Conservation (phyloP, 345 rosid species). For the Eutrema yunnanense region DNA sequence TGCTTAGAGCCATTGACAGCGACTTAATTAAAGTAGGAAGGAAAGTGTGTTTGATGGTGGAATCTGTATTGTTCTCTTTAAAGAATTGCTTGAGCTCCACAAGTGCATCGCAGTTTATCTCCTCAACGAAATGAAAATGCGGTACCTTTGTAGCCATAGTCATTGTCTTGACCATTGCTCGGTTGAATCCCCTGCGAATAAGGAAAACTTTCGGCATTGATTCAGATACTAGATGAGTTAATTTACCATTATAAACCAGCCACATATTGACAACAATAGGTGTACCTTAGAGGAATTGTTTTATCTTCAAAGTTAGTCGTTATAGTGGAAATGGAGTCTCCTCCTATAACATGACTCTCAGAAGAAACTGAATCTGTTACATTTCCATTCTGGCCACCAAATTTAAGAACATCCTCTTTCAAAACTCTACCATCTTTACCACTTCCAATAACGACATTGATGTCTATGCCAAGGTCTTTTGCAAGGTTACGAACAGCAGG, state of each 20-base stretch:
- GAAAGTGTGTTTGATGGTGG: conserved; percentile 68
- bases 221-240: not conserved
- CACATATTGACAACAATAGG: not conserved
- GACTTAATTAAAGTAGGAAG: conserved; percentile 82
- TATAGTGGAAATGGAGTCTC: conserved; percentile 28
- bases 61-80: conserved; percentile 58
- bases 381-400: conserved; percentile 44
- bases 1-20: conserved; percentile 75
- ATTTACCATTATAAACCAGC: not conserved
- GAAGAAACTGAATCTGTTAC: conserved; percentile 30
- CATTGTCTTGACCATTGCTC: conserved; percentile 96
- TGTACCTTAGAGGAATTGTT: conserved; percentile 64
- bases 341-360: conserved; percentile 17
- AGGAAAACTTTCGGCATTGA: not conserved
- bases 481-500: conserved; percentile 87
- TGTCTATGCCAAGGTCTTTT: conserved; percentile 57
- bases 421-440: conserved; percentile 73
- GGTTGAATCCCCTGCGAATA: conserved; percentile 67
- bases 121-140: conserved; percentile 93
- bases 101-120: conserved; percentile 75
- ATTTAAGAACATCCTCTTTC: conserved; percentile 69
- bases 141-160: conserved; percentile 87
- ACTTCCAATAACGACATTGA: conserved; percentile 56
- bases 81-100: conserved; percentile 68
- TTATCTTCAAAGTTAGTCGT: conserved; percentile 40